Base-by-base conservation (phyloP, 192 early-diverging fungal species). In the Dispira simplex region DNA sequence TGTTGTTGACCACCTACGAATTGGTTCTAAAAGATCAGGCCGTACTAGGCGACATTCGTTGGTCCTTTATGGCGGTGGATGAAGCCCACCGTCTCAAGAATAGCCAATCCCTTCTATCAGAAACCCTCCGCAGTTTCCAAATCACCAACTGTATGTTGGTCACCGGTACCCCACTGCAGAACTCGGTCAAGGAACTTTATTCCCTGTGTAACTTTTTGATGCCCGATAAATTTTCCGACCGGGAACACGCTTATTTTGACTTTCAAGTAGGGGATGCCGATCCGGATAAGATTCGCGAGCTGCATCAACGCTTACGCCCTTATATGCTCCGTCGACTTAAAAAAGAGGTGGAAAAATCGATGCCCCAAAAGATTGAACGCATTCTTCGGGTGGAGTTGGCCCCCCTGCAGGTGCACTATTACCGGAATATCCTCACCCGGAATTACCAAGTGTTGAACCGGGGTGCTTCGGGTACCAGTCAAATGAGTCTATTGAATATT, bases 1-100 rank as follows among this genome's bases (percentile, higher is more conserved):
- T 89, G 23, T 71, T 99, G 53, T 75, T 99, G 54, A 99, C 94
- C 0, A 96, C 93, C 0, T 99, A 92, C 67, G 95, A 99, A 73
- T 74, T 97, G 63, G 86, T 96, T 49, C 80, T 96, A 23, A 93
- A 91, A 67, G 97, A 99, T 69, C 84, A 86, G 20, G 83, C 81
- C 27, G 68, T 86, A 49, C 74, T 99, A 8, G 85, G 87, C 16
- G 66, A 66, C 45, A 90, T 98, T 67, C 83, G 84, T 49, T 99
- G 97, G 97, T 84, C 85, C 39, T 94, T 89, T 67, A 69, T 99
- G 46, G 90, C 89, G 0, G 93, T 99, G 0, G 97, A 99, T 64
- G 97, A 99, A 73, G 97, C 97, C 6, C 97, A 99, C 72, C 83
- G 95, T 16, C 79, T 99, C 47, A 99, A 99, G 70, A 99, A 97